Evolutionary conservation across 1,284 basidiomycete genomes (phyloP).

Genomic region (Fistulina hepatica): DNA sequence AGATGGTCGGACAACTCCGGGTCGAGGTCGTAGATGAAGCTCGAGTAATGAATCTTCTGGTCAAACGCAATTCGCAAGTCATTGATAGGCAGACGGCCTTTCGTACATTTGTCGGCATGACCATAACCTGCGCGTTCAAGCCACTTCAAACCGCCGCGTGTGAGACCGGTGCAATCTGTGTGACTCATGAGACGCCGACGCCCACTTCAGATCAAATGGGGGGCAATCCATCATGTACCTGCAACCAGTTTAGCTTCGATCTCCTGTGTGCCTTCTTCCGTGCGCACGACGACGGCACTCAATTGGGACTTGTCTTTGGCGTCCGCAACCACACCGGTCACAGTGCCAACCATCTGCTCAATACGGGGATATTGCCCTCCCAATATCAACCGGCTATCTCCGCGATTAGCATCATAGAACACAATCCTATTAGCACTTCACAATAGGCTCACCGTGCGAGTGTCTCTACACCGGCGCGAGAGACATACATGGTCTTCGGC

Average conservation of each 20-base stretch:
- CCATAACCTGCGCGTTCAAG: constrained; percentile 10
- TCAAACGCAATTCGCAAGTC: constrained; percentile 12
- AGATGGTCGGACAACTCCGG: constrained; percentile 3
- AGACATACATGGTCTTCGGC: not conserved
- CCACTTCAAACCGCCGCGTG: constrained; percentile 12
- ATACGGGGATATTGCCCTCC: constrained; percentile 9
- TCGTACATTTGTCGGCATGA: not conserved
- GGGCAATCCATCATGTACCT: too few relatives aligned
- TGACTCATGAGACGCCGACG: not conserved
- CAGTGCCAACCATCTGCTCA: constrained; percentile 6
- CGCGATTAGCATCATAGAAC: too few relatives aligned
- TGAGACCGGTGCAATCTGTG: constrained; percentile 11
- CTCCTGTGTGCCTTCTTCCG: not conserved
- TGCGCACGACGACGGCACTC: constrained; percentile 2
- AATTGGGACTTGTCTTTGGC: not conserved
- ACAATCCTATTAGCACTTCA: not conserved
- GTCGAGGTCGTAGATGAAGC: constrained; percentile 8
- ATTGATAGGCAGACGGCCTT: constrained; percentile 3
- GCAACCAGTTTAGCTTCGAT: constrained; percentile 6
- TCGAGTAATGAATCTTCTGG: constrained; percentile 13
- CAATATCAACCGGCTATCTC: too few relatives aligned
- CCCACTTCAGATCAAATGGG: too few relatives aligned
- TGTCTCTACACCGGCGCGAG: not conserved
- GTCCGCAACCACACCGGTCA: constrained; percentile 2
- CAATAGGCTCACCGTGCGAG: not conserved